A percentile compares a stretch with the other conserved stretches of the same genome.
phyloP scores from a whole-genome alignment of 208 protist species.

The Trypanosomatidae sp. region DNA sequence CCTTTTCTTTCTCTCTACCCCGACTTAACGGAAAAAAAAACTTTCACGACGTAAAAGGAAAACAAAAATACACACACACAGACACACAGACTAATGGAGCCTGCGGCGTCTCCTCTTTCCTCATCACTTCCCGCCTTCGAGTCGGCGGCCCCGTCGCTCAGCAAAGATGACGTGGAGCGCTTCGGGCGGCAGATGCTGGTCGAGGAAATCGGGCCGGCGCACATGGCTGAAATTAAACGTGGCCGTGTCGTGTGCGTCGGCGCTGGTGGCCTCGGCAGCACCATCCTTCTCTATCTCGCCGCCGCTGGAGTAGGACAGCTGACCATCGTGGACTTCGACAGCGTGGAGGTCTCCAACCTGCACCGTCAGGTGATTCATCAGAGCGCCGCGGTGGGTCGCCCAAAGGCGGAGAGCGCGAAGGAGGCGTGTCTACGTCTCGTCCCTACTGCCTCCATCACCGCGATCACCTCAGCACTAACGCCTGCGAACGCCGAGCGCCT shows the following conservation, averaged over 20 bases:
- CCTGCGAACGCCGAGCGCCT: slow-evolving; percentile 76
- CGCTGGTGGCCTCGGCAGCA: slow-evolving; percentile 94
- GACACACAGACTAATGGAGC: no score
- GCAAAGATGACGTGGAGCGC: slow-evolving; percentile 75
- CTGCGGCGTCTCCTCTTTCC: no score
- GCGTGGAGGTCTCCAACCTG: slow-evolving; percentile 93
- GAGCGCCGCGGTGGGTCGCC: slow-evolving; percentile 39
- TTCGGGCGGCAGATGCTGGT: slow-evolving; percentile 91
- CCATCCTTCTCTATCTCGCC: slow-evolving; percentile 92
- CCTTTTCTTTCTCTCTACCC: no score
- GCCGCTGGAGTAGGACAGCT: slow-evolving; percentile 92
- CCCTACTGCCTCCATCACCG: slow-evolving; percentile 41
- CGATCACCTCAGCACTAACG: slow-evolving; percentile 39
- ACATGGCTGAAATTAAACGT: slow-evolving; percentile 67
- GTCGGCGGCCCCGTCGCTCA: slow-evolving; percentile 41
- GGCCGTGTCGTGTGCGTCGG: slow-evolving; percentile 90
- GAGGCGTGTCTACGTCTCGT: slow-evolving; percentile 63
- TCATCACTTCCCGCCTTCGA: no score
- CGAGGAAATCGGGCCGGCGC: slow-evolving; percentile 75
- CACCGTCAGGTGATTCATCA: slow-evolving; percentile 95
- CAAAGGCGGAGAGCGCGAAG: slow-evolving; percentile 87
- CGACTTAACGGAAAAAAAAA: no score
- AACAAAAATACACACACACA: no score
- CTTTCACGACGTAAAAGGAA: no score
- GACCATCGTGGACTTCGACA: slow-evolving; percentile 92